Conservation (phyloP, 805 yeast species). For the Starmerella potacharoeniae region DNA sequence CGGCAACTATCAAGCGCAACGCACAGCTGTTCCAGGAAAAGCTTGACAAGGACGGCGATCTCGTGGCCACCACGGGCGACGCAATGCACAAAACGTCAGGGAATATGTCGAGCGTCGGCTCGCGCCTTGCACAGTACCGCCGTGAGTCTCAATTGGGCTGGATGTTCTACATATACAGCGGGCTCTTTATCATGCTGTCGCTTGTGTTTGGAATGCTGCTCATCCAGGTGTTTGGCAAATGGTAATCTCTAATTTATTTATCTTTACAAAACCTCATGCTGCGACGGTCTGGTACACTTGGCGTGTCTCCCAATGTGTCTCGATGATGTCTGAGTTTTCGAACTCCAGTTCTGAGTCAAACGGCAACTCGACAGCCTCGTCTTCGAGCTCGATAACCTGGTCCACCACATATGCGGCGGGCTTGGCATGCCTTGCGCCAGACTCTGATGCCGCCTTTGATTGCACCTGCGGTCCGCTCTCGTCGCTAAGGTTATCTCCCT, state of each 20-base stretch:
- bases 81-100: slow-evolving; percentile 29
- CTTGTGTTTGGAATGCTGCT: slow-evolving; percentile 29
- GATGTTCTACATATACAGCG: slow-evolving; percentile 32
- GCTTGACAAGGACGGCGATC: slow-evolving; percentile 29
- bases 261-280: not conserved
- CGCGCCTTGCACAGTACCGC: slow-evolving; percentile 27
- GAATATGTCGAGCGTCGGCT: slow-evolving; percentile 30
- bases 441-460: too few relatives aligned
- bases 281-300: slow-evolving; percentile 1
- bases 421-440: not conserved
- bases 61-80: slow-evolving; percentile 28
- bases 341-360: not conserved
- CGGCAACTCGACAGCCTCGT: not conserved
- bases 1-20: slow-evolving; percentile 37
- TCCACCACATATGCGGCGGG: not conserved
- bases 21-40: slow-evolving; percentile 36
- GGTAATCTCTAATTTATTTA: slow-evolving; percentile 19
- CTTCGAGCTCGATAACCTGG: not conserved
- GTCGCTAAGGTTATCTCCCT: too few relatives aligned
- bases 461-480: too few relatives aligned
- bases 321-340: slow-evolving; percentile 1
- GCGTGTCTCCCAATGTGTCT: slow-evolving; percentile 11
- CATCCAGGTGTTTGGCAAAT: slow-evolving; percentile 31
- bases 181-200: slow-evolving; percentile 28
- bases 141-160: slow-evolving; percentile 31